phyloP scores from a whole-genome alignment of 1,139 yeast species.

The Yamadazyma trypodendri region DNA sequence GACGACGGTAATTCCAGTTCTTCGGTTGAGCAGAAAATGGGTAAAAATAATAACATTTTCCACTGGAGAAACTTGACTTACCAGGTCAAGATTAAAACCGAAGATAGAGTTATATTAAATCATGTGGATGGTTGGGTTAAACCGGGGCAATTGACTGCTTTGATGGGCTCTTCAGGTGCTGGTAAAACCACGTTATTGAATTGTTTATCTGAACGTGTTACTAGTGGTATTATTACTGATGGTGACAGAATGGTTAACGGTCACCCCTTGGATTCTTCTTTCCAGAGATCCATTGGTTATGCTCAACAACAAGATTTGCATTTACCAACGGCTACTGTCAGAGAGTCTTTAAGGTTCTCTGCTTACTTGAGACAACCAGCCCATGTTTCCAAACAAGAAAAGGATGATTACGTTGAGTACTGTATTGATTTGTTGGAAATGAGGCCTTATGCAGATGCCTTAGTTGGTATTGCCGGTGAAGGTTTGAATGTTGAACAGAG shows the following conservation, averaged over 20 bases:
- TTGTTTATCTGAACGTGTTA: slow-evolving; percentile 39
- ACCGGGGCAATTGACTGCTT: slow-evolving; percentile 38
- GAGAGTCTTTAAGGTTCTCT: slow-evolving; percentile 37
- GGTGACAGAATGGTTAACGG: slow-evolving; percentile 40
- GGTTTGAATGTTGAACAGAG: slow-evolving; percentile 41
- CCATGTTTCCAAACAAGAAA: slow-evolving; percentile 27
- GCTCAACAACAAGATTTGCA: slow-evolving; percentile 43
- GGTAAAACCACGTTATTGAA: slow-evolving; percentile 40
- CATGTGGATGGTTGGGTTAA: slow-evolving; percentile 57
- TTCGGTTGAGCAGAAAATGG: slow-evolving; percentile 10
- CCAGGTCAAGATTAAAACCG: slow-evolving; percentile 36
- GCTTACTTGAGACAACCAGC: slow-evolving; percentile 38
- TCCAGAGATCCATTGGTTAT: slow-evolving; percentile 42
- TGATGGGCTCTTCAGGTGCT: slow-evolving; percentile 42
- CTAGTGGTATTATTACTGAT: slow-evolving; percentile 32
- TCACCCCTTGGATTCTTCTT: slow-evolving; percentile 30
- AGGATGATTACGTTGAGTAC: slow-evolving; percentile 35
- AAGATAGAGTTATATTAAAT: slow-evolving; percentile 50
- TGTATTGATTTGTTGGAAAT: slow-evolving; percentile 38
- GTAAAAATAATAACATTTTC: slow-evolving; percentile 28
- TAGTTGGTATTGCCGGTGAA: slow-evolving; percentile 41
- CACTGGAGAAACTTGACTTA: slow-evolving; percentile 45
- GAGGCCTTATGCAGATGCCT: slow-evolving; percentile 34
- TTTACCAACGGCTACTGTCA: slow-evolving; percentile 35
- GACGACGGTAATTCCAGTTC: slow-evolving; percentile 15